These are phyloP conservation scores for Crucihimalaya himalaica DNA, from an alignment of 345 rosid genomes.

Conservation along the genomic window DNA sequence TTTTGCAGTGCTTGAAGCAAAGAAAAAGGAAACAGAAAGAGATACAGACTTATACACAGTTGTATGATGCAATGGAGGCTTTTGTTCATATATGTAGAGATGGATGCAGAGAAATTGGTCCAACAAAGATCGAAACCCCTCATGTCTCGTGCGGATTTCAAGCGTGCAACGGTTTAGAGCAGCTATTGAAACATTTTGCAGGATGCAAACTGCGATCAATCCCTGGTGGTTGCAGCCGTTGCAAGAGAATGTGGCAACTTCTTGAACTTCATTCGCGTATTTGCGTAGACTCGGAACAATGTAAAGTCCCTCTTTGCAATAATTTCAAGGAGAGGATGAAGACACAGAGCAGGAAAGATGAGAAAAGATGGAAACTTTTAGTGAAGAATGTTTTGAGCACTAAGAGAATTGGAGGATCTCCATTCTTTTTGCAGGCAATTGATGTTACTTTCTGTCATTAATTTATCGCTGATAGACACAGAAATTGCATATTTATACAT, in stretches of 20 bases:
- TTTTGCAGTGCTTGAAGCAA: slow-evolving; percentile 52
- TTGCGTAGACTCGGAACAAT: slow-evolving; percentile 55
- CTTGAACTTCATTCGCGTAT: slow-evolving; percentile 81
- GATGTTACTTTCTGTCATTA: slow-evolving; percentile 29
- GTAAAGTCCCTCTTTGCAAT: slow-evolving; percentile 84
- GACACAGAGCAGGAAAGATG: slow-evolving; percentile 79
- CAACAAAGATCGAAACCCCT: slow-evolving; percentile 58
- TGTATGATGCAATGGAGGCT: slow-evolving; percentile 90
- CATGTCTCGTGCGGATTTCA: slow-evolving; percentile 55
- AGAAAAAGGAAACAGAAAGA: slow-evolving; percentile 59
- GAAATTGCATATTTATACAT: slow-evolving; percentile 24
- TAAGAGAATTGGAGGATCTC: slow-evolving; percentile 58
- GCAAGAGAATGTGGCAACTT: slow-evolving; percentile 96
- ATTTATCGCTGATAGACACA: slow-evolving; percentile 10
- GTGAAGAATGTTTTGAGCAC: slow-evolving; percentile 67
- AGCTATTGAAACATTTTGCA: slow-evolving; percentile 74
- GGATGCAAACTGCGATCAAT: slow-evolving; percentile 65
- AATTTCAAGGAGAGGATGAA: slow-evolving; percentile 64
- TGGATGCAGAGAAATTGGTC: slow-evolving; percentile 88
- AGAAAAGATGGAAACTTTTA: slow-evolving; percentile 67
- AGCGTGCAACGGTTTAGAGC: slow-evolving; percentile 79
- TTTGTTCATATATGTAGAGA: slow-evolving; percentile 89
- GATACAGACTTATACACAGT: slow-evolving; percentile 59
- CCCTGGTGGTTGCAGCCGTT: slow-evolving; percentile 78
- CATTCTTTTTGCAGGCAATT: slow-evolving; percentile 48